A percentile compares a stretch with the other conserved stretches of the same genome.
Conservation (phyloP, 345 rosid species). For the Heritiera littoralis region DNA sequence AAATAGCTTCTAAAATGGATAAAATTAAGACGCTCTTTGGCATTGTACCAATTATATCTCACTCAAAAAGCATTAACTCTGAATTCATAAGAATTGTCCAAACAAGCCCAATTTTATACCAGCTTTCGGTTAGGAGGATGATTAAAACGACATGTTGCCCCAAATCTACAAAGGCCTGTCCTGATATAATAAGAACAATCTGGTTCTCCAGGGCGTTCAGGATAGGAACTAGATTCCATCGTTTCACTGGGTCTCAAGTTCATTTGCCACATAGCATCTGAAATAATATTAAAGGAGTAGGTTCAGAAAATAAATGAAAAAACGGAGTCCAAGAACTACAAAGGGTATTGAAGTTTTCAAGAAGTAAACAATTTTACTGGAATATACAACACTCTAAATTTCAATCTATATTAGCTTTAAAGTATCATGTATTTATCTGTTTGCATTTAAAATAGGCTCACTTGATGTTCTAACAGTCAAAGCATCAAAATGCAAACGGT, state of each 20-base stretch:
- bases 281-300: constrained; percentile 25
- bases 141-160: constrained; percentile 49
- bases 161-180: constrained; percentile 97
- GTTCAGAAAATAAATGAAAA: constrained; percentile 27
- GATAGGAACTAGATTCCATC: constrained; percentile 72
- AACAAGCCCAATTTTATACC: constrained; percentile 48
- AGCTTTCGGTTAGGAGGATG: constrained; percentile 87
- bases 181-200: constrained; percentile 96
- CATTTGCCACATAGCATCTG: constrained; percentile 95
- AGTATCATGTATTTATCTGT: neutral
- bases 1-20: neutral
- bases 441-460: neutral
- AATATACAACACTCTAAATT: neutral
- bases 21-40: neutral
- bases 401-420: neutral
- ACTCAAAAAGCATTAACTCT: constrained; percentile 12
- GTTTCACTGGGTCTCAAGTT: constrained; percentile 68
- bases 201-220: constrained; percentile 91
- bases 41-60: constrained; percentile 18
- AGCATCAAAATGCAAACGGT: neutral
- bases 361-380: neutral
- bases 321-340: neutral
- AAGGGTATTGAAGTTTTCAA: neutral
- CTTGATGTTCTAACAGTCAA: neutral
- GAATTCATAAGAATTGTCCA: constrained; percentile 22